Conservation (phyloP, 169 alveolate genomes). For the Eimeria necatrix region DNA sequence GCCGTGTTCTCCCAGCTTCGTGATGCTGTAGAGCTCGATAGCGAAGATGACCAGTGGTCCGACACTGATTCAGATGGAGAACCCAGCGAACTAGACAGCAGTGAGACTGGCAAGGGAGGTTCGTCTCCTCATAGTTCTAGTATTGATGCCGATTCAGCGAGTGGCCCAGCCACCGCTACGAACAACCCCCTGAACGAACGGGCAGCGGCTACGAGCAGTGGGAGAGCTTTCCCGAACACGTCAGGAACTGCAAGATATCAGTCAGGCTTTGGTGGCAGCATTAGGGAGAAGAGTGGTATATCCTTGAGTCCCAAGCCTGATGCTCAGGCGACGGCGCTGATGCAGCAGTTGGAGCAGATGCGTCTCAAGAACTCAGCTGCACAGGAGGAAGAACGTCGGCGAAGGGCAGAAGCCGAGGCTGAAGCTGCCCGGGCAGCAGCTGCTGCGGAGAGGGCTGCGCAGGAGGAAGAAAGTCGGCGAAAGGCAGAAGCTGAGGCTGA, state of each 20-base stretch:
- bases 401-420: slow-evolving; percentile 69
- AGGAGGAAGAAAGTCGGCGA: slow-evolving; percentile 10
- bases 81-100: slow-evolving; percentile 8
- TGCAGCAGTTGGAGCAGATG: slow-evolving; percentile 66
- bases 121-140: not conserved
- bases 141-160: not conserved
- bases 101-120: slow-evolving; percentile 77
- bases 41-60: slow-evolving; percentile 56
- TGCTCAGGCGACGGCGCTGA: slow-evolving; percentile 62
- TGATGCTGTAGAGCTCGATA: slow-evolving; percentile 66
- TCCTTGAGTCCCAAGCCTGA: not conserved
- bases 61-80: slow-evolving; percentile 34
- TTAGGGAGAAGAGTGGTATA: not conserved
- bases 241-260: not conserved
- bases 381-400: slow-evolving; percentile 17
- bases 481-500: slow-evolving; percentile 70
- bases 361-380: slow-evolving; percentile 52
- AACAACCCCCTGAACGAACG: not conserved
- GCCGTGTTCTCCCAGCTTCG: slow-evolving; percentile 66
- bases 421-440: slow-evolving; percentile 67
- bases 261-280: not conserved
- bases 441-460: slow-evolving; percentile 27
- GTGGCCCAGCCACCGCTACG: not conserved
- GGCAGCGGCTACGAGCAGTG: slow-evolving; percentile 20
- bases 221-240: not conserved